phyloP scores from a whole-genome alignment of 805 yeast species.

The Wickerhamomyces bisporus region DNA sequence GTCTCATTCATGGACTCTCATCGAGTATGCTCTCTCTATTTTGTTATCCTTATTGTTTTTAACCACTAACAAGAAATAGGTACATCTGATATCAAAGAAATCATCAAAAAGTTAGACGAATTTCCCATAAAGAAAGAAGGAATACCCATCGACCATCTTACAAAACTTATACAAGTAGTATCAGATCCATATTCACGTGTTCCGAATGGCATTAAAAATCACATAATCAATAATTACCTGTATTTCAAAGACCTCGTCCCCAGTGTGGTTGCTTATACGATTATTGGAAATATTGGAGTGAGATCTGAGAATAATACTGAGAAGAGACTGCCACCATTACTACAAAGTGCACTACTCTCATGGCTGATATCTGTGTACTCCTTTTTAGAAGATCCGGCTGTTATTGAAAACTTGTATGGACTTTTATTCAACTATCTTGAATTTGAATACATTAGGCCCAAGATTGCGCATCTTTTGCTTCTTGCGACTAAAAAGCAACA shows the following conservation, averaged over 20 bases:
- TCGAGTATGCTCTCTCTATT: not conserved
- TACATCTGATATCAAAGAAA: not conserved
- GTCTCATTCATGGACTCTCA: too few species aligned
- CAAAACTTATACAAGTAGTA: constrained; percentile 2
- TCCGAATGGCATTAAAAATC: constrained; percentile 2
- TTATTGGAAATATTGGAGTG: constrained; percentile 29
- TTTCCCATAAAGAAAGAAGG: constrained; percentile 7
- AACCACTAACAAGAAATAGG: not conserved
- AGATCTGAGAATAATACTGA: constrained; percentile 18
- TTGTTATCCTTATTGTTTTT: not conserved
- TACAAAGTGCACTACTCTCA: constrained; percentile 25
- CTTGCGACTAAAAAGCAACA: constrained; percentile 27
- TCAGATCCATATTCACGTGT: constrained; percentile 7
- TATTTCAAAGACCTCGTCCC: constrained; percentile 27
- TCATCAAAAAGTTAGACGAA: constrained; percentile 1
- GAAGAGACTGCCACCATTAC: constrained; percentile 12
- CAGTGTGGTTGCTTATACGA: constrained; percentile 18
- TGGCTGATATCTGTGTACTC: constrained; percentile 32
- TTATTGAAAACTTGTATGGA: constrained; percentile 20
- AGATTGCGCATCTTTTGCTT: constrained; percentile 29
- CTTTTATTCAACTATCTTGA: constrained; percentile 30
- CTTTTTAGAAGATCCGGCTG: constrained; percentile 14
- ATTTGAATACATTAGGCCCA: constrained; percentile 29
- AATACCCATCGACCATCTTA: constrained; percentile 7
- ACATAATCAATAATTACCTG: constrained; percentile 23